Evolutionary conservation across 2,329 filamentous ascomycete genomes (phyloP), one percentile per base, ranked within the genome.

Genomic region (Botrytis medusae): DNA sequence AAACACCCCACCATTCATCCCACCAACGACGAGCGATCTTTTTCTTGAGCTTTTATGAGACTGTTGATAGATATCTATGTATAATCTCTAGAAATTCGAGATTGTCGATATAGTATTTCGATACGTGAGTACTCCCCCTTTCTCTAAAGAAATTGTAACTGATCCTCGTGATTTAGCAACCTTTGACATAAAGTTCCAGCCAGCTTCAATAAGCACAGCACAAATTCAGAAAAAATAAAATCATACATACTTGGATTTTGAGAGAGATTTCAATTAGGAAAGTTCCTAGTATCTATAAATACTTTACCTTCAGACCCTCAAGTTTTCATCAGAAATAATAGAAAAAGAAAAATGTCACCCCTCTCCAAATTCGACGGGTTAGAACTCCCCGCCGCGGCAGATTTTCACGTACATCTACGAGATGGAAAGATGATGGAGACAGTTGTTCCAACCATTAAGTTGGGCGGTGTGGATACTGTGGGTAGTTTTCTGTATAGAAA

Each of bases 391-490:
- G 86, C 90, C 18, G 84, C 89, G 75, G 90, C 90, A 71, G 90
- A 92, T 82, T 88, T 92, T 83, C 74, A 75, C 61, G 74, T 75
- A 40, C 74, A 75, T 67, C 70, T 76, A 25, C 42, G 74, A 59
- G 71, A 76, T 57, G 75, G 60, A 89, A 91, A 78, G 62, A 59
- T 90, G 85, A 89, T 91, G 86, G 84, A 89, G 72, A 79, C 86
- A 42, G 86, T 88, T 69, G 85, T 84, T 46, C 86, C 86, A 34
- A 84, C 82, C n/a, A 86, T 89, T 75, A 85, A 86, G 69, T 81
- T 86, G 74, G 90, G 91, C 75, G 91, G 91, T 69, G 88, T 91
- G 77, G 88, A 92, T 79, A 89, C 89, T 20, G 74, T 76, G 46
- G 32, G 70, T 62, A 34, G 59, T 67, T 67, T 54, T 71, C 34